Percentiles rank a stretch among this genome's conserved stretches.
These are phyloP conservation scores for Thalassiosira profunda DNA, from an alignment of 108 stramenopile genomes.

Conservation along the genomic window DNA sequence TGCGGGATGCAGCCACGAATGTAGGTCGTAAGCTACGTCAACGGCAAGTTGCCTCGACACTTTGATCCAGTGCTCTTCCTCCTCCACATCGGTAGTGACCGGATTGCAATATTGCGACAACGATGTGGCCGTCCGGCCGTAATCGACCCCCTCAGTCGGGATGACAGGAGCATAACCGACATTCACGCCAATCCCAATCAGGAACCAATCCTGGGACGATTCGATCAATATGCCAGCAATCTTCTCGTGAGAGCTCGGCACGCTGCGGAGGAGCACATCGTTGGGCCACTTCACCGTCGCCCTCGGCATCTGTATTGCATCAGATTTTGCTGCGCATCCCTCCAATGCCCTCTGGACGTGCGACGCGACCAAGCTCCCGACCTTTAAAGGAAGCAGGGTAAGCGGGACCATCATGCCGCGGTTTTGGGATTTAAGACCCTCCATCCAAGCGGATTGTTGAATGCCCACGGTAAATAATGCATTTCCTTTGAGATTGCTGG, in stretches of 20 bases:
- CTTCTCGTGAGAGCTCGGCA: constrained; percentile 60
- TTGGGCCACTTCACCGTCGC: constrained; percentile 96
- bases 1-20: constrained; percentile 39
- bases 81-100: not conserved
- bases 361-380: constrained; percentile 65
- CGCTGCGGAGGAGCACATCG: constrained; percentile 87
- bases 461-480: constrained; percentile 52
- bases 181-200: constrained; percentile 95
- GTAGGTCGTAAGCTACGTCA: constrained; percentile 37
- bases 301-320: constrained; percentile 5
- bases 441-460: constrained; percentile 46
- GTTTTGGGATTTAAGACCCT: constrained; percentile 29
- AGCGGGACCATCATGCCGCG: constrained; percentile 51
- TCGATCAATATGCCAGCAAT: constrained; percentile 50
- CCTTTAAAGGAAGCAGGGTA: constrained; percentile 60
- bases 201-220: constrained; percentile 72
- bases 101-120: constrained; percentile 52
- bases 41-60: constrained; percentile 28
- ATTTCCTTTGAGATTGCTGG: constrained; percentile 41
- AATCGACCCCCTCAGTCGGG: constrained; percentile 52
- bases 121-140: constrained; percentile 71
- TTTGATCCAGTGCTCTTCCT: constrained; percentile 32
- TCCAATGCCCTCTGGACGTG: constrained; percentile 29
- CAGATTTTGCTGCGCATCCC: constrained; percentile 7
- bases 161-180: constrained; percentile 85